Percentiles rank a stretch among this genome's conserved stretches.
These are phyloP conservation scores for Fragaria vesca DNA, from an alignment of 306 rosid species.

Conservation along the genomic window DNA sequence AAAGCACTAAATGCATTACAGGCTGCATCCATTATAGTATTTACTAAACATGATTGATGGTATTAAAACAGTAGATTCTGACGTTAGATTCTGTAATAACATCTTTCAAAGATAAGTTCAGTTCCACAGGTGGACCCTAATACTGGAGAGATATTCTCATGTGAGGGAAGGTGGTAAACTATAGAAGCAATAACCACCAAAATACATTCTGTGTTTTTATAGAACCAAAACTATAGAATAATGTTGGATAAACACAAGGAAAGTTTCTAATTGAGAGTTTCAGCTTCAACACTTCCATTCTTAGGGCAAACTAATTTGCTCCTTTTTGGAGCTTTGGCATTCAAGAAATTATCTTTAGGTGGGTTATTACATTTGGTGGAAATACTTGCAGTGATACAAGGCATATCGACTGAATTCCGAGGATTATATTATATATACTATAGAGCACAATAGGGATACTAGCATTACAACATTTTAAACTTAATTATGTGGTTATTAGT, in stretches of 20 bases:
- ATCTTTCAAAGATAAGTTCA: not conserved
- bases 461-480: not conserved
- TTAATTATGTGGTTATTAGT: not conserved
- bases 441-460: not conserved
- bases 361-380: not conserved
- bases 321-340: not conserved
- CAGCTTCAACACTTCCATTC: not conserved
- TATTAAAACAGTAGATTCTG: not conserved
- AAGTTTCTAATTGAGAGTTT: not conserved
- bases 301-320: not conserved
- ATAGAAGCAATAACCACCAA: not conserved
- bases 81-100: not conserved
- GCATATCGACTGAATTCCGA: not conserved
- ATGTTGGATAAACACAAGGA: not conserved
- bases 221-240: not conserved
- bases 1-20: not conserved
- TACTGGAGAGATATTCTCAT: not conserved
- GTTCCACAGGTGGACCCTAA: not conserved
- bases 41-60: not conserved
- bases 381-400: not conserved
- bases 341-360: not conserved
- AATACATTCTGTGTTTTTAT: not conserved
- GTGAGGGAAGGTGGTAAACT: not conserved
- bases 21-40: not conserved
- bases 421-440: not conserved